Conservation (phyloP, 768 basidiomycete genomes). For the Podaxis sp. region DNA sequence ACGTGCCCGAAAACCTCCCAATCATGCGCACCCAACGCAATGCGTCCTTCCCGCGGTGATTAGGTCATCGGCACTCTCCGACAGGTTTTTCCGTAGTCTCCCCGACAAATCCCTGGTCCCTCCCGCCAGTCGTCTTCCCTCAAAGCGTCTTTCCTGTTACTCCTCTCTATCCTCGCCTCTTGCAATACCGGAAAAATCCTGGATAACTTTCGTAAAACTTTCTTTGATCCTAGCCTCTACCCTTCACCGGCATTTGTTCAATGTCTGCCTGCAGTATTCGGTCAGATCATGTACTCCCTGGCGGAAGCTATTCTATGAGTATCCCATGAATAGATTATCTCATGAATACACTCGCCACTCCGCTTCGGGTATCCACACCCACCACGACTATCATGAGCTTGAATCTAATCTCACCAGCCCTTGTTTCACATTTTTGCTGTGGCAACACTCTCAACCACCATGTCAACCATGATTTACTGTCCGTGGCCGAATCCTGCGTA, state of each 20-base stretch:
- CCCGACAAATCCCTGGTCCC: conserved; percentile 2
- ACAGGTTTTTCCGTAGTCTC: conserved; percentile 15
- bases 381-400: neutral
- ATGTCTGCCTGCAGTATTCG: neutral
- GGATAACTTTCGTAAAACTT: conserved; percentile 1
- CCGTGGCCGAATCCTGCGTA: neutral
- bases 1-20: neutral
- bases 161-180: conserved; percentile 1
- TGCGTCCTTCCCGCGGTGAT: conserved; percentile 8
- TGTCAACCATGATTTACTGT: neutral
- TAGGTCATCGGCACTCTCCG: conserved; percentile 14
- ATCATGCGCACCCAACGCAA: conserved; percentile 2
- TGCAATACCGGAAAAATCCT: conserved; percentile 6
- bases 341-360: conserved; percentile 7
- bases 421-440: conserved; percentile 1
- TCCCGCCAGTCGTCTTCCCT: neutral
- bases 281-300: neutral
- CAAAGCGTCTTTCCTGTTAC: neutral
- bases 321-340: conserved; percentile 8
- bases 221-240: neutral
- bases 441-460: neutral
- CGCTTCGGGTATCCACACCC: conserved; percentile 1
- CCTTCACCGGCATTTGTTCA: neutral
- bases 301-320: neutral
- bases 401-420: neutral